Percentiles rank a stretch among this genome's conserved stretches.
Evolutionary conservation across 2,329 filamentous ascomycete genomes (phyloP).

Genomic region (Neonectria magnoliae): DNA sequence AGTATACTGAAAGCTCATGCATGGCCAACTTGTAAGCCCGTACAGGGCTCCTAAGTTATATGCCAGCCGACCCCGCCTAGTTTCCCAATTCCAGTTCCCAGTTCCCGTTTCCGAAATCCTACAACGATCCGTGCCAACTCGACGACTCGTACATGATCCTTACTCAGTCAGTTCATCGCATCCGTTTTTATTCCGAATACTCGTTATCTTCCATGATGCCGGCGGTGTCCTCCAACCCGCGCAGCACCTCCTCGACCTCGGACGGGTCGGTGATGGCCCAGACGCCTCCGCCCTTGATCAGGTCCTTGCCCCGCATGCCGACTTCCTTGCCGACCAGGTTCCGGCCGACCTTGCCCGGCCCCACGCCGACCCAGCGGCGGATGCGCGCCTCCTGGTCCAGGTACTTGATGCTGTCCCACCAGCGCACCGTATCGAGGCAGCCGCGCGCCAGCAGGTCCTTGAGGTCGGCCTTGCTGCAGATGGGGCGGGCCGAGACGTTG

Average conservation of each 20-base stretch:
- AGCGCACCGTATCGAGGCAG: conserved; percentile 90
- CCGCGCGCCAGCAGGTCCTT: conserved; percentile 82
- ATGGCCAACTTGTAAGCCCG: background rate
- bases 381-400: conserved; percentile 86
- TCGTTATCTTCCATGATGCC: conserved; percentile 60
- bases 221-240: conserved; percentile 72
- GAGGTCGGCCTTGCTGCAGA: conserved; percentile 76
- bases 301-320: conserved; percentile 81
- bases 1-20: background rate
- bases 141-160: conserved; percentile 11
- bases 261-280: conserved; percentile 89
- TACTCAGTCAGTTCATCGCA: background rate
- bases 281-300: conserved; percentile 87
- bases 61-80: conserved; percentile 4
- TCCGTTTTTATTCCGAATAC: conserved; percentile 40
- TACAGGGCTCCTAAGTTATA: conserved; percentile 13
- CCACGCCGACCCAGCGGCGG: conserved; percentile 88
- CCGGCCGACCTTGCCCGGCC: conserved; percentile 90
- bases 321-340: conserved; percentile 97
- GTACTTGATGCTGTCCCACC: conserved; percentile 94
- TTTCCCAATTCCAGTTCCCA: conserved; percentile 9
- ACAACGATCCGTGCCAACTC: conserved; percentile 4
- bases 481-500: conserved; percentile 86
- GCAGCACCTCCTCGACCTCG: conserved; percentile 76
- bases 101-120: conserved; percentile 10